These are phyloP conservation scores for Stephania cephalantha DNA, from an alignment of 164 flowering plant species.

Conservation along the genomic window DNA sequence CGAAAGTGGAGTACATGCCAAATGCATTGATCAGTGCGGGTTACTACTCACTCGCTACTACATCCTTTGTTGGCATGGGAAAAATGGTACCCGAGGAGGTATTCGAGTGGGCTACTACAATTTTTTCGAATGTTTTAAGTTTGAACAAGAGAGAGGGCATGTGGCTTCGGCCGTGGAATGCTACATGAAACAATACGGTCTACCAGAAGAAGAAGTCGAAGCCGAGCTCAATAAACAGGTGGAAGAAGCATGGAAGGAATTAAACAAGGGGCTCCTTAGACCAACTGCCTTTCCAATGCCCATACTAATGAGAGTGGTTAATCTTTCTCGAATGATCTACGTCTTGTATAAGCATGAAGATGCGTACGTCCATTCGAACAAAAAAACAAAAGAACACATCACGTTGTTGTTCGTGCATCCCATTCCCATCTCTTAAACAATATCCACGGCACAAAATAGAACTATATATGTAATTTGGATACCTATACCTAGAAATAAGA, in stretches of 20 bases:
- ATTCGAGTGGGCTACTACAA: constrained; percentile 6
- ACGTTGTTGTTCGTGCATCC: neutral
- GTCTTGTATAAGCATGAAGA: constrained; percentile 32
- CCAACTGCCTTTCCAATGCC: constrained; percentile 9
- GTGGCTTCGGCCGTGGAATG: constrained; percentile 26
- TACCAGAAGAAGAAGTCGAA: constrained; percentile 11
- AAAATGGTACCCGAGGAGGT: constrained; percentile 3
- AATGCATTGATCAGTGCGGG: neutral
- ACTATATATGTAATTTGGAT: too few relatives aligned
- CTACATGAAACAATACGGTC: constrained; percentile 30
- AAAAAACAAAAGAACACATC: neutral
- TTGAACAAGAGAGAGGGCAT: constrained; percentile 24
- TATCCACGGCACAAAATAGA: too few relatives aligned
- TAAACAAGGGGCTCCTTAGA: constrained; percentile 28
- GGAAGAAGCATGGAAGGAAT: constrained; percentile 41
- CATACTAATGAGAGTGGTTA: constrained; percentile 23
- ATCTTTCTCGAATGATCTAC: constrained; percentile 28
- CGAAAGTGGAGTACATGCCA: constrained; percentile 7
- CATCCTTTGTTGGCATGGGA: constrained; percentile 10
- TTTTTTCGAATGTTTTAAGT: constrained; percentile 9
- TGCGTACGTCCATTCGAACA: constrained; percentile 19
- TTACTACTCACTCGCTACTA: neutral
- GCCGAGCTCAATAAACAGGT: constrained; percentile 11
- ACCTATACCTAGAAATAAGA: too few relatives aligned
- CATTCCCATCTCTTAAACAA: neutral